A percentile compares a stretch with the other conserved stretches of the same genome.
Conservation (phyloP, 768 basidiomycete species). For the Auricularia sp. region DNA sequence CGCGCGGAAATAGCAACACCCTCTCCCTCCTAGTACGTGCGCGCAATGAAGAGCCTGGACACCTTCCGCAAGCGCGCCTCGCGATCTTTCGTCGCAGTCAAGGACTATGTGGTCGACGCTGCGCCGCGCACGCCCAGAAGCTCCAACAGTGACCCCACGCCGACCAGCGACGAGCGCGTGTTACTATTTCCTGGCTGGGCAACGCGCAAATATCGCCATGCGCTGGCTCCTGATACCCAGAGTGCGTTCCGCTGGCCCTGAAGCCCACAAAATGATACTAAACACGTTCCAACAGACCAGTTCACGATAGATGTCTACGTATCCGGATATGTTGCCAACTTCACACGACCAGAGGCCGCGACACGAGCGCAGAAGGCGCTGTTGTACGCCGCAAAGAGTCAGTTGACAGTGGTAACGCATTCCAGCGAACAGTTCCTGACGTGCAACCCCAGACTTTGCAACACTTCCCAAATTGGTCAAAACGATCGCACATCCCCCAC, state of each 20-base stretch:
- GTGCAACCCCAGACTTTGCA: slow-evolving; percentile 47
- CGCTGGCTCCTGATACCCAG: not conserved
- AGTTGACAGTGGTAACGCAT: slow-evolving; percentile 4
- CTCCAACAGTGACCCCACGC: not conserved
- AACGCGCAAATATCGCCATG: slow-evolving; percentile 34
- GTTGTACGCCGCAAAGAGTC: slow-evolving; percentile 68
- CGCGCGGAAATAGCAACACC: too few species aligned
- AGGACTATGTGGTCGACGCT: not conserved
- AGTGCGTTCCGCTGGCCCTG: not conserved
- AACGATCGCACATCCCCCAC: slow-evolving; percentile 15
- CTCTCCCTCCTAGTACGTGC: too few species aligned
- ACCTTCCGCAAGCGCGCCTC: not conserved
- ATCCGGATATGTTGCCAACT: slow-evolving; percentile 64
- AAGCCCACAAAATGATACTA: not conserved
- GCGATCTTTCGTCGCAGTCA: not conserved
- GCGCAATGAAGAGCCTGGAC: not conserved
- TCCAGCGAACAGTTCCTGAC: slow-evolving; percentile 4
- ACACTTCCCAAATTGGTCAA: slow-evolving; percentile 49
- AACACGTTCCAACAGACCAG: slow-evolving; percentile 11
- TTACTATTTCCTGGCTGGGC: slow-evolving; percentile 83
- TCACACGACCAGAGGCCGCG: slow-evolving; percentile 46
- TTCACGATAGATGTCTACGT: slow-evolving; percentile 68
- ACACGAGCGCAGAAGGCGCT: slow-evolving; percentile 72
- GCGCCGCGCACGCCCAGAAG: not conserved
- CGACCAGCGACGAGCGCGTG: slow-evolving; percentile 15